phyloP scores from a whole-genome alignment of 2,329 filamentous ascomycete genomes.

The Tolypocladium nubicola region DNA sequence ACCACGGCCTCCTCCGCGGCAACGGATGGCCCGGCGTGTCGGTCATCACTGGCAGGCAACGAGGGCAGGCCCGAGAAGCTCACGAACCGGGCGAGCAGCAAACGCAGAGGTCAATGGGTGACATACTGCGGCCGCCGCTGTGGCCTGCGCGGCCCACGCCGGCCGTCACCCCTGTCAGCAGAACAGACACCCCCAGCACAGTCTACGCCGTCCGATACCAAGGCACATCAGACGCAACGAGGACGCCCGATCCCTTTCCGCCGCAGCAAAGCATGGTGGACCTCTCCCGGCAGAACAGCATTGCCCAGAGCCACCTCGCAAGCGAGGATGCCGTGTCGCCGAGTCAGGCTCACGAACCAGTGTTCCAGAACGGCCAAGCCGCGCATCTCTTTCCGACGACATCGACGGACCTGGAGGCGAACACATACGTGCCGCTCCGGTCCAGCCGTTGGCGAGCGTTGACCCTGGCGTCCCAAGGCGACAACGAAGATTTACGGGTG shows the following conservation, averaged over 20 bases:
- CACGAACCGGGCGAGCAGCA: conserved; percentile 12
- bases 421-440: conserved; percentile 12
- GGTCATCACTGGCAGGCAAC: conserved; percentile 14
- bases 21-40: conserved; percentile 19
- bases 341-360: neutral
- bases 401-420: conserved; percentile 17
- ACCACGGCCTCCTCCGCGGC: neutral
- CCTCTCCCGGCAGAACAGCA: conserved; percentile 24
- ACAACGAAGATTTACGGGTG: neutral
- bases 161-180: conserved; percentile 45
- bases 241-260: conserved; percentile 29
- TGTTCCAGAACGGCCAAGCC: conserved; percentile 11
- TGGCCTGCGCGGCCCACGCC: conserved; percentile 47
- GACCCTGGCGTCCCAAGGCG: neutral
- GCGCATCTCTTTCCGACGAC: conserved; percentile 5
- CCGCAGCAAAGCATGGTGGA: conserved; percentile 17
- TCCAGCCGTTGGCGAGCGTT: conserved; percentile 13
- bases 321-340: conserved; percentile 13
- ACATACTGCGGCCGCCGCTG: conserved; percentile 36
- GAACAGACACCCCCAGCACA: conserved; percentile 53
- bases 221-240: conserved; percentile 40
- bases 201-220: conserved; percentile 54
- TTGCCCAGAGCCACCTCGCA: conserved; percentile 12
- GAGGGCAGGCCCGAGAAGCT: conserved; percentile 8
- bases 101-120: conserved; percentile 17